These are phyloP conservation scores for Taiozyma sp. DNA, from an alignment of 1,139 yeast species.

Conservation along the genomic window DNA sequence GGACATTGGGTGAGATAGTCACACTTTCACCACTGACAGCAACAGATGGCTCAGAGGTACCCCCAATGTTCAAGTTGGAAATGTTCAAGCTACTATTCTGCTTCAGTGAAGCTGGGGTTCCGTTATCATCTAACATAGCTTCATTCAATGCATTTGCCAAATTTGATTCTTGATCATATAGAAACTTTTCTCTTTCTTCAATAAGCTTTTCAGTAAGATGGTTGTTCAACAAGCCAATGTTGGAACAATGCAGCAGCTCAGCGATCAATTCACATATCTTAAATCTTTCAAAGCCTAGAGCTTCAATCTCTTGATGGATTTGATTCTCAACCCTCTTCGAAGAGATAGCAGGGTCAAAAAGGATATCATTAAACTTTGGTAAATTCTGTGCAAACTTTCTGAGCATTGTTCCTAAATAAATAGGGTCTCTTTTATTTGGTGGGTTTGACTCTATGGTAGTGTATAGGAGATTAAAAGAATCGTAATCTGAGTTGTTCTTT, in stretches of 20 bases:
- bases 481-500: slow-evolving; percentile 94
- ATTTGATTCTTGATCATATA: slow-evolving; percentile 31
- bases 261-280: slow-evolving; percentile 95
- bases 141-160: slow-evolving; percentile 23
- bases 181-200: slow-evolving; percentile 65
- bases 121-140: slow-evolving; percentile 10
- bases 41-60: slow-evolving; percentile 25
- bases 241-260: slow-evolving; percentile 91
- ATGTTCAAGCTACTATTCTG: slow-evolving; percentile 13
- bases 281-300: slow-evolving; percentile 93
- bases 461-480: slow-evolving; percentile 78
- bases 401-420: slow-evolving; percentile 34
- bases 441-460: slow-evolving; percentile 83
- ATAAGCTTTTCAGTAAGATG: slow-evolving; percentile 77
- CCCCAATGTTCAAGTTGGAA: slow-evolving; percentile 22
- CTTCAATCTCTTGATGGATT: slow-evolving; percentile 55
- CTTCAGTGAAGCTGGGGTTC: background rate
- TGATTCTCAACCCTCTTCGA: slow-evolving; percentile 20
- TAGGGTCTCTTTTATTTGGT: slow-evolving; percentile 88
- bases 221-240: slow-evolving; percentile 90
- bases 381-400: slow-evolving; percentile 28
- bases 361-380: slow-evolving; percentile 45
- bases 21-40: slow-evolving; percentile 21
- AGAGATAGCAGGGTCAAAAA: slow-evolving; percentile 25
- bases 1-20: slow-evolving; percentile 20